These are phyloP conservation scores for Colletotrichum sansevieriae DNA, from an alignment of 2,329 filamentous ascomycete species.

Conservation along the genomic window DNA sequence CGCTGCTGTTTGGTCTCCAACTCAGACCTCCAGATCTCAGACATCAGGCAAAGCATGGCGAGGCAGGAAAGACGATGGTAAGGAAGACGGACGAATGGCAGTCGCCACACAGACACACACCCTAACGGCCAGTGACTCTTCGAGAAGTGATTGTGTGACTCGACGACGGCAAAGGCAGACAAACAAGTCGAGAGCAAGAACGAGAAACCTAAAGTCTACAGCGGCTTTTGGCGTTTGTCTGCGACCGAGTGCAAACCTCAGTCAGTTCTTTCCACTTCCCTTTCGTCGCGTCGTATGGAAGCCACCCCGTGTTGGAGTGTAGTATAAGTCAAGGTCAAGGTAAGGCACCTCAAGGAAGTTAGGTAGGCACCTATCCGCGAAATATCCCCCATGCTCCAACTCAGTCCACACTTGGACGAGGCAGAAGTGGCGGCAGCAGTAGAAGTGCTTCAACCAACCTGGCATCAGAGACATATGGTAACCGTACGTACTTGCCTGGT, in stretches of 20 bases:
- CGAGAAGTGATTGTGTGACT: slow-evolving; percentile 23
- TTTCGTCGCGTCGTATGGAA: not conserved
- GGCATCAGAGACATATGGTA: not conserved
- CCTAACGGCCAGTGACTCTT: slow-evolving; percentile 34
- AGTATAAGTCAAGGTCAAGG: too few relatives aligned
- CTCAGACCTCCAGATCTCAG: slow-evolving; percentile 1
- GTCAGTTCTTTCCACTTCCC: not conserved
- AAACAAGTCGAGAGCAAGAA: slow-evolving; percentile 14
- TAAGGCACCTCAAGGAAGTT: not conserved
- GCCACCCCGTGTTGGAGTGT: too few relatives aligned
- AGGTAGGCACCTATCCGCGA: not conserved
- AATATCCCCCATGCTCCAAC: too few relatives aligned
- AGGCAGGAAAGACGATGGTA: not conserved
- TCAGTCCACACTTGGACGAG: slow-evolving; percentile 3
- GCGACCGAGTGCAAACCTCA: not conserved
- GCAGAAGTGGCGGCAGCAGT: slow-evolving; percentile 1
- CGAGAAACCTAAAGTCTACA: slow-evolving; percentile 7
- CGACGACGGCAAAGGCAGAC: slow-evolving; percentile 20
- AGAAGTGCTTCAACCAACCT: too few relatives aligned
- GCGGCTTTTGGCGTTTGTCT: slow-evolving; percentile 8
- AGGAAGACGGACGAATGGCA: slow-evolving; percentile 26
- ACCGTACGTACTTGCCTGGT: not conserved
- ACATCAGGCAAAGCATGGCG: too few relatives aligned
- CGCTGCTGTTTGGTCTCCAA: not conserved
- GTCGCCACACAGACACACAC: slow-evolving; percentile 38